A percentile compares a stretch with the other conserved stretches of the same genome.
Evolutionary conservation across 495 filamentous ascomycete species (phyloP).

Genomic region (Lentithecium fluviatile): DNA sequence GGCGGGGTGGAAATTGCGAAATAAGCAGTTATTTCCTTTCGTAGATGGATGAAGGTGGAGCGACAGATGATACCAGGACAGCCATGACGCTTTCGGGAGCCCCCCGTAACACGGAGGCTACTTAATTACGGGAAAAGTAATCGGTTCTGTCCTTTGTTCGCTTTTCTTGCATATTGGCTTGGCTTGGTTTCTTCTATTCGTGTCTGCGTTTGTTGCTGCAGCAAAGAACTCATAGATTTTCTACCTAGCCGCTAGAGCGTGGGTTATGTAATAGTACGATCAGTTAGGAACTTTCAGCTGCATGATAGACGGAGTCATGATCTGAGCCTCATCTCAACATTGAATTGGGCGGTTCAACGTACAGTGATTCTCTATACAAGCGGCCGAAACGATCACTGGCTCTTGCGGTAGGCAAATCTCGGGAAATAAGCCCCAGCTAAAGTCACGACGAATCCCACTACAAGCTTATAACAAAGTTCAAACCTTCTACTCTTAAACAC

Average conservation of each 20-base stretch:
- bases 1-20: constrained; percentile 76
- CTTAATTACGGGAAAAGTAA: constrained; percentile 17
- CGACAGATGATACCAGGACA: constrained; percentile 11
- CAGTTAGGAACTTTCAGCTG: background rate
- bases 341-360: too few species aligned
- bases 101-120: background rate
- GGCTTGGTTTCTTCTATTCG: constrained; percentile 15
- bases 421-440: too few species aligned
- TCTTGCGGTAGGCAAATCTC: too few species aligned
- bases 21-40: constrained; percentile 30
- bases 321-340: too few species aligned
- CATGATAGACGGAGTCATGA: constrained; percentile 9
- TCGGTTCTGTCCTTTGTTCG: constrained; percentile 10
- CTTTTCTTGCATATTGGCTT: constrained; percentile 25
- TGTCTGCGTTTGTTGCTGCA: constrained; percentile 13
- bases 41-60: background rate
- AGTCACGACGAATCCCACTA: too few species aligned
- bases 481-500: too few species aligned
- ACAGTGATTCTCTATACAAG: too few species aligned
- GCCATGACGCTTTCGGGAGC: constrained; percentile 4
- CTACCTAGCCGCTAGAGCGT: background rate
- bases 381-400: too few species aligned
- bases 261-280: constrained; percentile 2
- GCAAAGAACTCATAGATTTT: constrained; percentile 1
- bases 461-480: too few species aligned